Evolutionary conservation across 768 basidiomycete species (phyloP), one percentile per base, ranked within the genome.

Genomic region (Mycena olivaceomarginata): DNA sequence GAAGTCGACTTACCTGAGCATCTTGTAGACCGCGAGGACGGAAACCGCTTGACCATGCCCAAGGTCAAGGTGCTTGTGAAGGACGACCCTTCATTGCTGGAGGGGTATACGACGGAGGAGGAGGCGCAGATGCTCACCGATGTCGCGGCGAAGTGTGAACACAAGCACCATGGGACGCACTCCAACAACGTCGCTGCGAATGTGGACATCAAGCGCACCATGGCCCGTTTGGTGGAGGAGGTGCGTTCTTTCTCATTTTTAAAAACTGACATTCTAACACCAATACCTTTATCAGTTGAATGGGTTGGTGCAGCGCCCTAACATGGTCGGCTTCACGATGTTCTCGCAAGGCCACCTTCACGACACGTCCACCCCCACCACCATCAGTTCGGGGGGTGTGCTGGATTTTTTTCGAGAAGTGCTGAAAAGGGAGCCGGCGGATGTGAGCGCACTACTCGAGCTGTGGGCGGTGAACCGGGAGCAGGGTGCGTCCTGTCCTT

Each of bases 91-190:
- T 22, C 5, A 0, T 39, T 69, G 56, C 41, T 31, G 18, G 53
- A 69, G 37, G 31, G 39, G 4, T 67, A 31, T 51, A 68, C 67
- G 20, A 22, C 53, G 40, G 53, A 69, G 40, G 56, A 69, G n/a
- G 56, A 59, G 41, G n/a, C 11, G 22, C 10, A 59, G 68, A 25
- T 59, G 53, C 8, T 40, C 22, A 25, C 40, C n/a, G 40, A 69
- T 15, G 40, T 69, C 25, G 53, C 1, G 31, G 67, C 20, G 18
- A 56, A 59, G 68, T 31, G 68, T 1, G 56, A 41, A 39, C 25
- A 13, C 46, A 67, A 53, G 48, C 12, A 20, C 15, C 48, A 31
- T 37, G 48, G 66, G 4, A 53, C 48, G 13, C 66, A 48, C 31
- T 3, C 66, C 31, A 53, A 31, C 66, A 67, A 67, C 37, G 20